A percentile compares a stretch with the other conserved stretches of the same genome.
Evolutionary conservation across 345 rosid species (phyloP).

Genomic region (Theobroma cacao): DNA sequence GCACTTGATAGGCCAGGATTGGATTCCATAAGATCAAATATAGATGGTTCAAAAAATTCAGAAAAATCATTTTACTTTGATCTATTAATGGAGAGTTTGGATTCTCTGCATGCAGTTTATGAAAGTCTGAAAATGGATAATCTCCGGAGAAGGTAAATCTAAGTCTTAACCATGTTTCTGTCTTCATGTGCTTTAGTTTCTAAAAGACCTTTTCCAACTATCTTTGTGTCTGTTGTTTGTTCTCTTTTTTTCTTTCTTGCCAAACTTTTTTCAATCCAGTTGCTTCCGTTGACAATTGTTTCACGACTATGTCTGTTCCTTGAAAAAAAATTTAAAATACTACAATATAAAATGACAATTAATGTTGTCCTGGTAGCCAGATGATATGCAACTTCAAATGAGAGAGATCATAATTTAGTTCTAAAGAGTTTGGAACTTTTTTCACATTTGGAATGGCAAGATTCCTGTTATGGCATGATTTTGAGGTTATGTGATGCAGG

Average conservation of each 20-base stretch:
- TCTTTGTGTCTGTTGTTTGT: neutral
- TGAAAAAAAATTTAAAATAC: neutral
- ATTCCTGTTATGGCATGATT: neutral
- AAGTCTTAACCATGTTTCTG: neutral
- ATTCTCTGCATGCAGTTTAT: slow-evolving; percentile 83
- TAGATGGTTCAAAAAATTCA: slow-evolving; percentile 32
- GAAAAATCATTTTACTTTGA: slow-evolving; percentile 44
- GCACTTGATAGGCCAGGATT: slow-evolving; percentile 29
- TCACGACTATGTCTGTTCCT: neutral
- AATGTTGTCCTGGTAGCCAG: neutral
- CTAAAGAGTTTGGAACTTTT: neutral
- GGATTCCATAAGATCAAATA: slow-evolving; percentile 30
- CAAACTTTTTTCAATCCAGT: neutral
- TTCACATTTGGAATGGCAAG: neutral
- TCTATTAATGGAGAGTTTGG: slow-evolving; percentile 60
- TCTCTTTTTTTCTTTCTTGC: neutral
- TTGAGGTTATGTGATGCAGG: neutral
- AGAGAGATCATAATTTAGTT: neutral
- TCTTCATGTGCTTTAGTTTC: neutral
- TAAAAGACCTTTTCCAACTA: neutral
- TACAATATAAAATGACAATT: neutral
- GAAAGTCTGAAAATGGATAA: slow-evolving; percentile 90
- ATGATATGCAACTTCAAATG: neutral
- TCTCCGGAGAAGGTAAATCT: slow-evolving; percentile 77
- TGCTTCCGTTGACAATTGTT: neutral